These are phyloP conservation scores for Xerocomellus chrysenteron DNA, from an alignment of 768 basidiomycete species.

Conservation along the genomic window DNA sequence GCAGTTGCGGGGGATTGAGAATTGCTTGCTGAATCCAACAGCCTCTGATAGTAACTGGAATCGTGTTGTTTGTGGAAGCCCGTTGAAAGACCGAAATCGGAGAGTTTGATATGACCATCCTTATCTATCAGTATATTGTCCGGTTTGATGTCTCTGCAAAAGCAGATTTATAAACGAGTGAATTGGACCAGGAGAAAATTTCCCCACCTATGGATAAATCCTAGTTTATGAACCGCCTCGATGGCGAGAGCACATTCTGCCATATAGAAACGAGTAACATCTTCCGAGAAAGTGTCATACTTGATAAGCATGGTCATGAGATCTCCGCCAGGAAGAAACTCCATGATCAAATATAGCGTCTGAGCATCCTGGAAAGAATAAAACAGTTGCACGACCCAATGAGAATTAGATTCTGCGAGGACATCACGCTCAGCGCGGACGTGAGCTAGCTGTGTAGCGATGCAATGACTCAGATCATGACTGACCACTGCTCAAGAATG, in stretches of 20 bases:
- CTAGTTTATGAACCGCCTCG: constrained; percentile 94
- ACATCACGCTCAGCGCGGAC: constrained; percentile 98
- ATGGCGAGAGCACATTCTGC: constrained; percentile 98
- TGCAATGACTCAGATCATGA: constrained; percentile 5
- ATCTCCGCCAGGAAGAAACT: constrained; percentile 97
- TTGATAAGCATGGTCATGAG: constrained; percentile 99
- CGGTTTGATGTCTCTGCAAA: constrained; percentile 90
- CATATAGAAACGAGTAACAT: constrained; percentile 97
- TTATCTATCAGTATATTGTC: constrained; percentile 94
- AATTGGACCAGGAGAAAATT: background rate
- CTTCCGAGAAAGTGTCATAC: constrained; percentile 98
- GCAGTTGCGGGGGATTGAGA: constrained; percentile 42
- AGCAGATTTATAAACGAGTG: background rate
- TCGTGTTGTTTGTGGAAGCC: constrained; percentile 99
- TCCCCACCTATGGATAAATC: constrained; percentile 92
- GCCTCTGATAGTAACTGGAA: constrained; percentile 88
- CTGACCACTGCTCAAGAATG: background rate
- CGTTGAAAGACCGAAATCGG: constrained; percentile 98
- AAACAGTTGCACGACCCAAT: constrained; percentile 95
- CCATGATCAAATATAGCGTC: constrained; percentile 97
- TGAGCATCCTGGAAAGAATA: constrained; percentile 97
- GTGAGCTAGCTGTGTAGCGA: constrained; percentile 74
- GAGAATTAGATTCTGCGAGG: constrained; percentile 90
- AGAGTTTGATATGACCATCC: constrained; percentile 95
- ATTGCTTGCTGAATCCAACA: constrained; percentile 66